Evolutionary conservation across 768 basidiomycete species (phyloP).

Genomic region (Amanita muscaria): DNA sequence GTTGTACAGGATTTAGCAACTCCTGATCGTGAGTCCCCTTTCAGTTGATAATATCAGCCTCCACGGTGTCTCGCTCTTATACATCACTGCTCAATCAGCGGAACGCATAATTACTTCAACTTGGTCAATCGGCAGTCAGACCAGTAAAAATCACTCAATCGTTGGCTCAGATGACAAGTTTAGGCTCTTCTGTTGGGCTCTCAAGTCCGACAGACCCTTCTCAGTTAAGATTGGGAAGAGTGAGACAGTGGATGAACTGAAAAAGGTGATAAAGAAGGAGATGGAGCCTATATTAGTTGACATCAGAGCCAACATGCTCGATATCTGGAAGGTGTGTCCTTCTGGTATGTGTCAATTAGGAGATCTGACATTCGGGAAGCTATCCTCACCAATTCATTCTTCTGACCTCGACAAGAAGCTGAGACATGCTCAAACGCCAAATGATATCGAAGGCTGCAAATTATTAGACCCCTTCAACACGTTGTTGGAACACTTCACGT

Average conservation of each 20-base stretch:
- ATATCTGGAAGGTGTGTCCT: conserved; percentile 13
- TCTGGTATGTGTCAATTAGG: conserved; percentile 3
- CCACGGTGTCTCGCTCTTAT: no score
- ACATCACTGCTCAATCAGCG: conserved; percentile 7
- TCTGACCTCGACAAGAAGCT: conserved; percentile 4
- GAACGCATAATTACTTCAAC: conserved; percentile 3
- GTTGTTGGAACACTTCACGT: conserved; percentile 9
- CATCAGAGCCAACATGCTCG: conserved; percentile 7
- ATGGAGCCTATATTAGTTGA: conserved; percentile 8
- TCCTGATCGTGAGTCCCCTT: no score
- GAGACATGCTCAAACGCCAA: conserved; percentile 6
- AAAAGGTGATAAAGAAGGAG: conserved; percentile 10
- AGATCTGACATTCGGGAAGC: conserved; percentile 11
- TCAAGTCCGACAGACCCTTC: conserved; percentile 10
- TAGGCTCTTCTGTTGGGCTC: conserved; percentile 14
- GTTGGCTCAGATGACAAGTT: conserved; percentile 4
- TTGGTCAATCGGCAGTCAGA: conserved; percentile 10
- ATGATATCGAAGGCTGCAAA: conserved; percentile 5
- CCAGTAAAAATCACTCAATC: conserved; percentile 7
- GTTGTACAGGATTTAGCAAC: no score
- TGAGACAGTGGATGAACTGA: conserved; percentile 10
- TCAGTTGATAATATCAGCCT: no score
- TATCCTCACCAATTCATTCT: no score
- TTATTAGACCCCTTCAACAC: conserved; percentile 2
- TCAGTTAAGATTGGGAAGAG: conserved; percentile 10